These are phyloP conservation scores for Aspergillus flavus DNA, from an alignment of 2,329 filamentous ascomycete genomes.

Conservation along the genomic window DNA sequence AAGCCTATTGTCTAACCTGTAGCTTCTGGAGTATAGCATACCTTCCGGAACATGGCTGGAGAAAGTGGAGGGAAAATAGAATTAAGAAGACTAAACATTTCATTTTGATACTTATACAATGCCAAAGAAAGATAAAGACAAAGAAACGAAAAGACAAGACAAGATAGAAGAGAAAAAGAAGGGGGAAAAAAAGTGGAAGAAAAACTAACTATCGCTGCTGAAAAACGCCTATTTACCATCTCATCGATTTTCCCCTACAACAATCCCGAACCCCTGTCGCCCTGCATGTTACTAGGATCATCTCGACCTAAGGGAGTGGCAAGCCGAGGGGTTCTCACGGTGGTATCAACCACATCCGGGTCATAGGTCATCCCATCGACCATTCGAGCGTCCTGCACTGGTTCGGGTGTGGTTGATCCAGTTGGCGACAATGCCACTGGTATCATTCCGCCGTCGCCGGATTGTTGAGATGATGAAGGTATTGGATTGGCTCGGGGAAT, in stretches of 20 bases:
- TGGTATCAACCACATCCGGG: constrained; percentile 66
- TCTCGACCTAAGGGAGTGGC: constrained; percentile 35
- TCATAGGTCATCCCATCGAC: constrained; percentile 69
- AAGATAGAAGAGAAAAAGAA: not conserved
- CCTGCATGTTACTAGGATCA: constrained; percentile 6
- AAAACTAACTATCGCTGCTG: not conserved
- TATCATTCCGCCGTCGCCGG: constrained; percentile 42
- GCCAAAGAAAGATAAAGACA: constrained; percentile 5
- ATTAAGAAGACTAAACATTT: not conserved
- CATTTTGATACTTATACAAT: not conserved
- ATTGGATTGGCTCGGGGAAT: constrained; percentile 35
- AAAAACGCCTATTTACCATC: not conserved
- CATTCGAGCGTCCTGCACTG: constrained; percentile 61
- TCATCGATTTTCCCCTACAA: not conserved
- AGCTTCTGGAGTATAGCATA: not conserved
- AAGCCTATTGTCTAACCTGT: not conserved
- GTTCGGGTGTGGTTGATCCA: constrained; percentile 46
- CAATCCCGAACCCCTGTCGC: not conserved
- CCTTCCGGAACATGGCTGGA: not conserved
- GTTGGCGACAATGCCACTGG: constrained; percentile 34
- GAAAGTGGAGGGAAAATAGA: not conserved
- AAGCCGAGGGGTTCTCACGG: constrained; percentile 60
- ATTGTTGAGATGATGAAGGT: constrained; percentile 32
- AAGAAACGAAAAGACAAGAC: not conserved
- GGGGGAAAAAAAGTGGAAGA: constrained; percentile 7